Percentiles rank a stretch among this genome's conserved stretches.
Conservation (phyloP, 331 rosid species). For the Pyracantha coccinea region DNA sequence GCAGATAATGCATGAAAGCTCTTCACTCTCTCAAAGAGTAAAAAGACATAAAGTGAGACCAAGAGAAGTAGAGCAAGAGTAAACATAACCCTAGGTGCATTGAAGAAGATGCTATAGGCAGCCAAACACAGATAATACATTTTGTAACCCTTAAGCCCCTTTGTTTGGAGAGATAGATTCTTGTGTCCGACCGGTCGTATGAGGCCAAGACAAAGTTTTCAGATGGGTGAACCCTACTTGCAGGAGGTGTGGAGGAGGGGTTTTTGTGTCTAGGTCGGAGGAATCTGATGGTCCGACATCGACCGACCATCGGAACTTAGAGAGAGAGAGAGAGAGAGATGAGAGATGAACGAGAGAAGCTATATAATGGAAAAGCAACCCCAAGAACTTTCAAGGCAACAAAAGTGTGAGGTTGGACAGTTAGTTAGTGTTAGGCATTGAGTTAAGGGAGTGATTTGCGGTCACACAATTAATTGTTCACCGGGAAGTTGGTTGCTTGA, state of each 20-base stretch:
- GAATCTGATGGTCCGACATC: neutral
- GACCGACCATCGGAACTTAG: neutral
- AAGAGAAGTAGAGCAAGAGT: conserved; percentile 10
- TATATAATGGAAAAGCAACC: neutral
- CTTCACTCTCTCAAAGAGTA: neutral
- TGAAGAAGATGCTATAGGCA: conserved; percentile 31
- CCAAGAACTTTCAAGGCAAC: conserved; percentile 2
- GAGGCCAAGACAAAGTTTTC: neutral
- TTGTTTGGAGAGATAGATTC: neutral
- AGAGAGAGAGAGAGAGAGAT: no score
- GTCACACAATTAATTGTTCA: neutral
- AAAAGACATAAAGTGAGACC: conserved; percentile 2
- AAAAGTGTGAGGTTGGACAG: neutral
- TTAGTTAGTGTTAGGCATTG: neutral
- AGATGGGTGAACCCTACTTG: neutral
- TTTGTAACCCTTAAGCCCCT: neutral
- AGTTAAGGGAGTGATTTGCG: neutral
- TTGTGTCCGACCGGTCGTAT: neutral
- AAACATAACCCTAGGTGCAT: conserved; percentile 20
- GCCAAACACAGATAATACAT: conserved; percentile 14
- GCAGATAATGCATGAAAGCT: conserved; percentile 8
- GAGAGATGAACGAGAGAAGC: neutral
- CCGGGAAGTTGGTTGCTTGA: no score
- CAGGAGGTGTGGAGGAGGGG: neutral
- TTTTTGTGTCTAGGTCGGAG: neutral